A percentile compares a stretch with the other conserved stretches of the same genome.
Conservation (phyloP, 768 basidiomycete genomes). For the Pleurotus cornucopiae region DNA sequence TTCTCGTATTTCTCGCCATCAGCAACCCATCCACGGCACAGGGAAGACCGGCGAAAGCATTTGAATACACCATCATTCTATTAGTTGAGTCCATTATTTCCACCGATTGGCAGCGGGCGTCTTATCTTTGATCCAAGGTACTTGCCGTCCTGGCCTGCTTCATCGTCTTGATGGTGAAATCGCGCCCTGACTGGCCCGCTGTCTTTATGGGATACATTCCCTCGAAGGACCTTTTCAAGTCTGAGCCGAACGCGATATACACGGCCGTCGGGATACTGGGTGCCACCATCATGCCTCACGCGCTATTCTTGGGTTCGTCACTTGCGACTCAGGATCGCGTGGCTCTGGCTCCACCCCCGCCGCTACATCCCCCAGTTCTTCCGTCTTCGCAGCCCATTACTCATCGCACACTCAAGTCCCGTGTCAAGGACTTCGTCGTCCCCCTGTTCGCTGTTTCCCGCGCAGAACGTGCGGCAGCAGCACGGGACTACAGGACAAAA, state of each 20-base stretch:
- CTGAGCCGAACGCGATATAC: slow-evolving; percentile 45
- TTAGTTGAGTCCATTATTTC: slow-evolving; percentile 34
- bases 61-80: slow-evolving; percentile 51
- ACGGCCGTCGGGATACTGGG: slow-evolving; percentile 19
- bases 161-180: slow-evolving; percentile 57
- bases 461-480: slow-evolving; percentile 25
- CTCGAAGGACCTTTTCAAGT: slow-evolving; percentile 43
- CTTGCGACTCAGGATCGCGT: slow-evolving; percentile 31
- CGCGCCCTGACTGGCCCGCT: slow-evolving; percentile 59
- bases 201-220: slow-evolving; percentile 72
- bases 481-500: slow-evolving; percentile 27
- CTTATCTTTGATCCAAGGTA: slow-evolving; percentile 31
- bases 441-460: slow-evolving; percentile 26
- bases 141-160: slow-evolving; percentile 65
- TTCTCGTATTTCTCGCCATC: slow-evolving; percentile 55
- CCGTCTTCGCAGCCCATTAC: slow-evolving; percentile 7
- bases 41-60: slow-evolving; percentile 51
- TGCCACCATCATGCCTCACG: slow-evolving; percentile 79
- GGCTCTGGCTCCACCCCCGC: slow-evolving; percentile 17
- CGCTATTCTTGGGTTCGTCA: slow-evolving; percentile 35
- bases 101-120: not conserved
- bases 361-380: slow-evolving; percentile 1
- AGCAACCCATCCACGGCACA: slow-evolving; percentile 53
- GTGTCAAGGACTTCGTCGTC: slow-evolving; percentile 8
- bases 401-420: slow-evolving; percentile 8